Evolutionary conservation across 768 basidiomycete genomes (phyloP).

Genomic region (Mycena polygramma): DNA sequence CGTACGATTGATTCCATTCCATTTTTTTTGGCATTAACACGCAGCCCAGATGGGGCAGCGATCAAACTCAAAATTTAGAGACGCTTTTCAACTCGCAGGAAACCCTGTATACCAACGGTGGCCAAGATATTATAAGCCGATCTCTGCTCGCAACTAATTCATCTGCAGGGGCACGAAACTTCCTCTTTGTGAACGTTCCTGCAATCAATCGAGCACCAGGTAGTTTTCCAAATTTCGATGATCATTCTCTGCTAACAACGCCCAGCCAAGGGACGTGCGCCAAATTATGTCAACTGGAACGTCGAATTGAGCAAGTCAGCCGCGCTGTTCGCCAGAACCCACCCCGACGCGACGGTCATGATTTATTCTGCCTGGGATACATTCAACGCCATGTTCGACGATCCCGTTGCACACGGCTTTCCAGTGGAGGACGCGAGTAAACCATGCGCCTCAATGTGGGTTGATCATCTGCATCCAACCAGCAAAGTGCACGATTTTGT

Average conservation of each 20-base stretch:
- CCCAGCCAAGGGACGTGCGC: constrained; percentile 13
- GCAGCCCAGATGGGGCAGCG: constrained; percentile 15
- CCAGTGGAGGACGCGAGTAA: constrained; percentile 39
- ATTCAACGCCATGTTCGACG: constrained; percentile 53
- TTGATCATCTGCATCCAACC: constrained; percentile 56
- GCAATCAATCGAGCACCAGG: constrained; percentile 54
- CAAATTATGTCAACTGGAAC: constrained; percentile 51
- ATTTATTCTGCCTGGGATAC: constrained; percentile 55
- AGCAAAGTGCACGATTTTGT: constrained; percentile 51
- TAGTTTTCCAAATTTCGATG: not conserved
- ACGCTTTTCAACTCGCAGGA: constrained; percentile 53
- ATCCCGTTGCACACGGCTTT: constrained; percentile 50
- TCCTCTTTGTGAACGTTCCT: constrained; percentile 59
- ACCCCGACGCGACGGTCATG: constrained; percentile 52
- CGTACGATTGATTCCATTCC: constrained; percentile 39
- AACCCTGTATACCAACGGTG: constrained; percentile 47
- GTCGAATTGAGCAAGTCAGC: constrained; percentile 40
- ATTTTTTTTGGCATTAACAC: not conserved
- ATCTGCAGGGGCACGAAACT: constrained; percentile 49
- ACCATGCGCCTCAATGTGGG: constrained; percentile 49
- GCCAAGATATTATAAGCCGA: not conserved
- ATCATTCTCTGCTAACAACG: not conserved
- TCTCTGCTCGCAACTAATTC: not conserved
- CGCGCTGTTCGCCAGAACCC: constrained; percentile 43
- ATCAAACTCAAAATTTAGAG: constrained; percentile 38